Evolutionary conservation across 345 rosid genomes (phyloP), one percentile per base, ranked within the genome.

Genomic region (Pugionium dolabratum): DNA sequence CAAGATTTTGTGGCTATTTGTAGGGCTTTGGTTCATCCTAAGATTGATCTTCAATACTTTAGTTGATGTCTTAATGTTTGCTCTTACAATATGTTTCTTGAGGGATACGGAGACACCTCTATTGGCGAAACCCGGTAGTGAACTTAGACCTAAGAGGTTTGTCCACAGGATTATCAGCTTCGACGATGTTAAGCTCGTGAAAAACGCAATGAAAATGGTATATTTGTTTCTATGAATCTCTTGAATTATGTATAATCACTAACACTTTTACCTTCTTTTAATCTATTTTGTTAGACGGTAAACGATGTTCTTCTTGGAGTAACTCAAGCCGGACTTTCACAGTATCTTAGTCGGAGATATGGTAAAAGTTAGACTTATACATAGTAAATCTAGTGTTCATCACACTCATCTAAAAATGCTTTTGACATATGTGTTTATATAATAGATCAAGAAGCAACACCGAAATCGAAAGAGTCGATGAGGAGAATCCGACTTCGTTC

Each of bases 281-380:
- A 53, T 44, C 0, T 54, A 4, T 29, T 53, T 37, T 56, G 6
- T 52, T 59, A 90, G 97, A 90, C 97, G n/a, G 59, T 88, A 33
- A 88, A 86, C 3, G 95, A 91, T 59, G 91, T 91, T 43, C 56
- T 85, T 25, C 50, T 85, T 44, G 97, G 93, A 50, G 71, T 81
- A 46, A 83, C 87, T 4, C 85, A 88, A 63, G 91, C 89, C n/a
- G 91, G 83, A 36, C 80, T 91, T 63, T 84, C 93, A 1, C 81
- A 74, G 28, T 88, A 84, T 49, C 74, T 88, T 44, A 71, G 73
- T 44, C 71, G 87, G 47, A 82, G 74, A 83, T 78, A 81, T 59
- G 85, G 95, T 86, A 63, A 74, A 77, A 6, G 0, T 3, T 44
- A 44, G 11, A 34, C 6, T 5, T 30, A 39, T 41, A 33, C 6